These are phyloP conservation scores for Phytopythium vexans DNA, from an alignment of 352 stramenopile species.

Conservation along the genomic window DNA sequence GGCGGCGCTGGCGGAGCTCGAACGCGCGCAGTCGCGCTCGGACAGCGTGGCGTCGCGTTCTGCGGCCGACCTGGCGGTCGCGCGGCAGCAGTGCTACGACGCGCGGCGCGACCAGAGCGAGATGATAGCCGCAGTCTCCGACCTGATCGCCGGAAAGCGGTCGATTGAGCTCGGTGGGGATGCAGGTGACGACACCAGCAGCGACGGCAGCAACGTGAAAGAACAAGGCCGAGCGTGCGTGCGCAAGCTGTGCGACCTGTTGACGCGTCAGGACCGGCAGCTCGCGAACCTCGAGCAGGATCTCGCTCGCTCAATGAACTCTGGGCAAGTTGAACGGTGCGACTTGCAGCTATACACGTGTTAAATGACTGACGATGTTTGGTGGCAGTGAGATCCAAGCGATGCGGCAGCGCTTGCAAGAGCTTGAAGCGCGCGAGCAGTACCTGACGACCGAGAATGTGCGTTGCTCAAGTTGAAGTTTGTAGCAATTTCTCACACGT, in stretches of 20 bases:
- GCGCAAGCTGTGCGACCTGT: slow-evolving; percentile 38
- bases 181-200: slow-evolving; percentile 26
- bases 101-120: slow-evolving; percentile 42
- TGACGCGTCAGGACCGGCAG: slow-evolving; percentile 43
- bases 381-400: background rate
- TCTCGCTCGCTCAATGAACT: slow-evolving; percentile 46
- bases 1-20: slow-evolving; percentile 36
- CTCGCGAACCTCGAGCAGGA: slow-evolving; percentile 45
- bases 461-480: background rate
- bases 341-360: background rate
- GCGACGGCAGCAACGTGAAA: background rate
- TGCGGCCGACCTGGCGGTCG: slow-evolving; percentile 49
- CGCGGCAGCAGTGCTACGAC: slow-evolving; percentile 49
- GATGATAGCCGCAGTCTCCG: background rate
- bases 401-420: background rate
- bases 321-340: slow-evolving; percentile 4
- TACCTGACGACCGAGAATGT: background rate
- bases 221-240: slow-evolving; percentile 23
- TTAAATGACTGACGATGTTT: background rate
- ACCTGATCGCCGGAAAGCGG: slow-evolving; percentile 7
- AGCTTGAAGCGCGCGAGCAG: slow-evolving; percentile 5
- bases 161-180: background rate
- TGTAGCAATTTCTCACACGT: background rate
- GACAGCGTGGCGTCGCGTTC: slow-evolving; percentile 50
- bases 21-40: slow-evolving; percentile 38